Evolutionary conservation across 371 early-diverging fungal genomes (phyloP).

Genomic region (Parasitella parasitica): DNA sequence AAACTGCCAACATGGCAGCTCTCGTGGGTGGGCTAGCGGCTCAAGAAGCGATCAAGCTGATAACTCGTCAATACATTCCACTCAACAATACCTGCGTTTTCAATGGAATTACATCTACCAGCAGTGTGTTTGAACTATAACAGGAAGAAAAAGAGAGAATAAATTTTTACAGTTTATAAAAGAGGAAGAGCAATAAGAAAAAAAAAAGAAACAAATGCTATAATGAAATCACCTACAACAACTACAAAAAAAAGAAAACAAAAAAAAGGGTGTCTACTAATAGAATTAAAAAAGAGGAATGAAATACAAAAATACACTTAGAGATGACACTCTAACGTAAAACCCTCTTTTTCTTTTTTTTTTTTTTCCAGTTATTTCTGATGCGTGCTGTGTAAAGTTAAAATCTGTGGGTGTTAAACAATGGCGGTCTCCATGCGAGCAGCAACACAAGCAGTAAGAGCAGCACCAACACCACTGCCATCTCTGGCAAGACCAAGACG

Average conservation of each 20-base stretch:
- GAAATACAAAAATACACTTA: conserved; percentile 1
- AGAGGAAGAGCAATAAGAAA: not conserved
- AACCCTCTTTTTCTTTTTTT: not conserved
- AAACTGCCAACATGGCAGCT: conserved; percentile 84
- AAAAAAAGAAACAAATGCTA: not conserved
- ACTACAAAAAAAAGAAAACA: conserved; percentile 1
- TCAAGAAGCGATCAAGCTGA: conserved; percentile 92
- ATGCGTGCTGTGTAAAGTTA: not conserved
- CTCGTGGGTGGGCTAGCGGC: conserved; percentile 93
- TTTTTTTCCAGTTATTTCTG: too few relatives aligned
- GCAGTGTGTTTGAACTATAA: conserved; percentile 41
- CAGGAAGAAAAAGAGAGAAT: not conserved
- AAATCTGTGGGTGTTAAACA: not conserved
- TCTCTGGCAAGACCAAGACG: conserved; percentile 60
- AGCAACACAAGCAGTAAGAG: conserved; percentile 51
- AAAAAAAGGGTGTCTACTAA: not conserved
- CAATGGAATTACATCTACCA: conserved; percentile 73
- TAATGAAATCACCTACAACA: not conserved
- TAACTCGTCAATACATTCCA: conserved; percentile 91
- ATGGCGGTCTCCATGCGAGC: conserved; percentile 29
- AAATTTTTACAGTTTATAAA: not conserved
- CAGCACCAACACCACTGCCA: conserved; percentile 55
- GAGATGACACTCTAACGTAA: not conserved
- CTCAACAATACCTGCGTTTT: conserved; percentile 82
- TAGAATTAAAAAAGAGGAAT: not conserved